Percentiles rank a stretch among this genome's conserved stretches.
Conservation (phyloP, 106 monocot genomes). For the Narthecium ossifragum region DNA sequence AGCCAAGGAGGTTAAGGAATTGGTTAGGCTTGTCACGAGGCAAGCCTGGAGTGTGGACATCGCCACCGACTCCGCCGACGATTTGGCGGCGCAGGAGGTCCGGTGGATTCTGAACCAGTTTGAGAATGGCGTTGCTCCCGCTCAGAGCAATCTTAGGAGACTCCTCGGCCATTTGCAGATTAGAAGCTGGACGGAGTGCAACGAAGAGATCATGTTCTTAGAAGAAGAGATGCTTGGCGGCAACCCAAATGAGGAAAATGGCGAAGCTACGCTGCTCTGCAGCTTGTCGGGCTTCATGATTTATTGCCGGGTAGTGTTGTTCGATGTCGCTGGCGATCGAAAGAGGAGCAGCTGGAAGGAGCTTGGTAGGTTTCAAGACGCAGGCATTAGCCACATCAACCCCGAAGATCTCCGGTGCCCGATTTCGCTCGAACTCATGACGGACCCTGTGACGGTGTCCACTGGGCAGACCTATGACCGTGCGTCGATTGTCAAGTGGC, state of each 20-base stretch:
- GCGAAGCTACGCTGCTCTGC: constrained; percentile 29
- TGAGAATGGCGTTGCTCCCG: constrained; percentile 27
- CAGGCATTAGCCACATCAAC: constrained; percentile 9
- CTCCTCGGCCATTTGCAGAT: constrained; percentile 46
- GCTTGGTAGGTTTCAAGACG: background rate
- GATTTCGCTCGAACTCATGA: constrained; percentile 81
- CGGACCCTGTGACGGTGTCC: constrained; percentile 81
- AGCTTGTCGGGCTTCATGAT: constrained; percentile 53
- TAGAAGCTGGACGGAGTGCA: constrained; percentile 66
- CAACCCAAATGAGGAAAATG: constrained; percentile 7
- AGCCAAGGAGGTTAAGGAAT: constrained; percentile 34
- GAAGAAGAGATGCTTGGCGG: constrained; percentile 41
- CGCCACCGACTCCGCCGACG: constrained; percentile 27
- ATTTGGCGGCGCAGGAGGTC: constrained; percentile 11
- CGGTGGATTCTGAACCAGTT: constrained; percentile 32
- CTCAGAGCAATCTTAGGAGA: constrained; percentile 8
- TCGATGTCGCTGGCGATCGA: constrained; percentile 15
- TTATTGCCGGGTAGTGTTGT: constrained; percentile 56
- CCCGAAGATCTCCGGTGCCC: constrained; percentile 70
- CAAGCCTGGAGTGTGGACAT: constrained; percentile 40
- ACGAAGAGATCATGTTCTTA: constrained; percentile 55
- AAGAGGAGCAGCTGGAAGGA: background rate
- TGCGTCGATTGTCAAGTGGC: constrained; percentile 70
- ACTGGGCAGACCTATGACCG: constrained; percentile 97
- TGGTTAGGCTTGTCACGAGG: constrained; percentile 28